Conservation (phyloP, 805 yeast species). For the Wickerhamomyces canadensis region DNA sequence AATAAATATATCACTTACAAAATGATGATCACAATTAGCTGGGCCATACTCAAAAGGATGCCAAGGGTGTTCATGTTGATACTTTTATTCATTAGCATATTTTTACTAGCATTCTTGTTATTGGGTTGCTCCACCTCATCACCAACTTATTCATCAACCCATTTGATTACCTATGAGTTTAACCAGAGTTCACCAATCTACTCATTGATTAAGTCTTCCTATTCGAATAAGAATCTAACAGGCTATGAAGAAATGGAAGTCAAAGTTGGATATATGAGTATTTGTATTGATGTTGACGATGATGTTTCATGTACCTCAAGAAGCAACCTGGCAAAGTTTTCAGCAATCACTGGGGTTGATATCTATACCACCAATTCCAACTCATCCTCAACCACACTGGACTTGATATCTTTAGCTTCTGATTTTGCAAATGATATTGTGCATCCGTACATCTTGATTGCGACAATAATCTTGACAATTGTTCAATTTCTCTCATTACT, state of each 20-base stretch:
- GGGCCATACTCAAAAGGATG: conserved; percentile 29
- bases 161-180: conserved; percentile 42
- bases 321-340: conserved; percentile 22
- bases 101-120: conserved; percentile 49
- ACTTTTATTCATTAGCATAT: conserved; percentile 40
- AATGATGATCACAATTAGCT: conserved; percentile 11
- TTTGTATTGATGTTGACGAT: conserved; percentile 41
- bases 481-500: conserved; percentile 35
- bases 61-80: conserved; percentile 38
- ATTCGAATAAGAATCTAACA: conserved; percentile 26
- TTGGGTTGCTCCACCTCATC: conserved; percentile 45
- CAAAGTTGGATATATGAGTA: conserved; percentile 49
- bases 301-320: conserved; percentile 33
- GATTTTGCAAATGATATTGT: conserved; percentile 40
- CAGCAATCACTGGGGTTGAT: conserved; percentile 28
- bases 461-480: conserved; percentile 39
- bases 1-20: no score
- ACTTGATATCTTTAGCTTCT: conserved; percentile 42
- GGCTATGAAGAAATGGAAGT: conserved; percentile 38
- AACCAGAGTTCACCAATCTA: conserved; percentile 40
- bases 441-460: conserved; percentile 50
- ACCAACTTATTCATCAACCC: conserved; percentile 42
- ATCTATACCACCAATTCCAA: conserved; percentile 28
- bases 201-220: conserved; percentile 34
- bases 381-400: conserved; percentile 30